Base-by-base conservation (phyloP, 1,139 yeast genomes). In the Kodamaea plutei region DNA sequence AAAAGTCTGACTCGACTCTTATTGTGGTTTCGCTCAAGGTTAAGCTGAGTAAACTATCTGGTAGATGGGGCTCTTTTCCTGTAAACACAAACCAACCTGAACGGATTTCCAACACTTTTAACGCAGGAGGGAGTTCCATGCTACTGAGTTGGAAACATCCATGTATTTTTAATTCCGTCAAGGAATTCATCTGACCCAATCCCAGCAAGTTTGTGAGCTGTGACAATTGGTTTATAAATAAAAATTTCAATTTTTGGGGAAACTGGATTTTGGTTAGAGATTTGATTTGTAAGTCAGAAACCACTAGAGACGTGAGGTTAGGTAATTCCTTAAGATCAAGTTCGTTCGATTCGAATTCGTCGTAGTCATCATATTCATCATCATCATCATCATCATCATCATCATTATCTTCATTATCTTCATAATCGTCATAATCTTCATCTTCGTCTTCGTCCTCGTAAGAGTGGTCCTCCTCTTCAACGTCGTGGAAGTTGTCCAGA, bases 1-100 rank as follows among this genome's bases (percentile, higher is more conserved):
- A 18, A 5, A 18, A 18, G n/a, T 18, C 20, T 4, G 20, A 18
- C 6, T 18, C 20, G 8, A 18, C 20, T 18, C 20, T 18, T 4
- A 18, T 18, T 9, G 20, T 18, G n/a, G 20, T 18, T 10, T 18
- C 20, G n/a, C 8, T 8, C 10, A 18, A 10, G 10, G 8, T 18
- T 5, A 18, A 18, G 20, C 20, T 18, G 4, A 10, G 8, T 5
- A 18, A 18, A 4, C 10, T 8, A 10, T 18, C 20, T 4, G 20
- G 20, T 4, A 18, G 20, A 9, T 18, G 20, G 4, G 20, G 20
- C n/a, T 18, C 20, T 5, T 10, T 18, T 9, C 20, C 20, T 8
- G 10, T 18, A 18, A 18, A 18, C 10, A 18, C 20, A 18, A 18
- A 18, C 20, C 20, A 18, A 18, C 20, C 20, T 18, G 20, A 18